Base-by-base conservation (phyloP, 169 alveolate species). In the Amoebophrya sp. region DNA sequence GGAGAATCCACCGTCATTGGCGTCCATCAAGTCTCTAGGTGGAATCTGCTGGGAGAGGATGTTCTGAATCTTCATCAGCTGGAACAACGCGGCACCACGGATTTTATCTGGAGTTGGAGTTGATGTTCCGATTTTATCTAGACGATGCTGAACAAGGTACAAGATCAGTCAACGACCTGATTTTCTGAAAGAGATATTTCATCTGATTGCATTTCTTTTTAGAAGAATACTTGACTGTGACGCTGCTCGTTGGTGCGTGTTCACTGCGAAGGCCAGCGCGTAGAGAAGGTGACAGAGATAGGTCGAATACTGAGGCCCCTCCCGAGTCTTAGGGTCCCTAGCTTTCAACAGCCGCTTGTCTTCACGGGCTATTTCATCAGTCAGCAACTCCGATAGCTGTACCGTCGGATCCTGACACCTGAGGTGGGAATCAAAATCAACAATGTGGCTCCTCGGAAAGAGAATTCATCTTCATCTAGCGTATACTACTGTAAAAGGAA, bases 41-140 rank as follows among this genome's bases (percentile, higher is more conserved):
- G 83, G 33, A 12, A 65, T 65, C 26, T 65, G 83, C 83, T 65
- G 83, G 2, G 36, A 12, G 39, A 65, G 26, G 26, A 65, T 65
- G 83, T 65, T 65, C 83, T 65, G 83, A 10, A 65, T 26, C 83
- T 65, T 65, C 83, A 65, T 65, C 33, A 65, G 83, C 83, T 65
- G 83, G 26, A 65, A 65, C 83, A 65, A 65, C 26, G 83, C 83
- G 2, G 83, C 83, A 36, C 83, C 83, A 6, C 83, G 83, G 26
- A 65, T 65, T 65, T 65, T 65, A 18, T 65, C 83, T 65, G 83
- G n/a, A n/a, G n/a, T n/a, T n/a, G n/a, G n/a, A n/a, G n/a, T n/a
- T n/a, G n/a, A n/a, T n/a, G n/a, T n/a, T n/a, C n/a, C n/a, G n/a
- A n/a, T n/a, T n/a, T n/a, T n/a, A n/a, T n/a, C n/a, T n/a, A n/a